A percentile compares a stretch with the other conserved stretches of the same genome.
Conservation (phyloP, 2,329 filamentous ascomycete genomes). For the Ascochyta pisi region DNA sequence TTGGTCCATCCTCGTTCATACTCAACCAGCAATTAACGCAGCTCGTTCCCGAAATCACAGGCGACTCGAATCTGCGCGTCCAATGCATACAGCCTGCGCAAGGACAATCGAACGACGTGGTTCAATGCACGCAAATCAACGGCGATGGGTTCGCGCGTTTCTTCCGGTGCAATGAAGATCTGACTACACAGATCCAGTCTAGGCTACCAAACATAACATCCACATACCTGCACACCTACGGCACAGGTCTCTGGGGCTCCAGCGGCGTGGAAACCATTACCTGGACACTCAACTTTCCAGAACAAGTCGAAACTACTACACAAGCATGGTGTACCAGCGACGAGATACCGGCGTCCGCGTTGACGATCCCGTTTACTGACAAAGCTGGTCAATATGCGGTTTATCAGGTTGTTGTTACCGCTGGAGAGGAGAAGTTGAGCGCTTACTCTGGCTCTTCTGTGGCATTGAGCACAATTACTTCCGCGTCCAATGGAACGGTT, state of each 20-base stretch:
- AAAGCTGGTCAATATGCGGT: background rate
- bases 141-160: constrained; percentile 7
- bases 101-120: background rate
- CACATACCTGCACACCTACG: constrained; percentile 4
- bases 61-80: background rate
- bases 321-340: constrained; percentile 12
- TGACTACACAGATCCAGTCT: background rate
- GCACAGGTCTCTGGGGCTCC: constrained; percentile 12
- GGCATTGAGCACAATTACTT: background rate
- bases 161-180: background rate
- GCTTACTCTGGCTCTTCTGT: background rate
- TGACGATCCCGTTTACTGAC: background rate
- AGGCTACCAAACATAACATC: background rate
- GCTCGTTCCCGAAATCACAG: background rate
- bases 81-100: background rate
- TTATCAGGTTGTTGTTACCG: constrained; percentile 11
- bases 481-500: background rate
- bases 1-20: constrained; percentile 4
- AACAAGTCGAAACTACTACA: background rate
- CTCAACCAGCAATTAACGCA: background rate
- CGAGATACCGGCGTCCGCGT: background rate
- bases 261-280: constrained; percentile 5
- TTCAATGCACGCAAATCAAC: background rate
- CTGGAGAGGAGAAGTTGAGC: constrained; percentile 14
- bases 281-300: background rate